These are phyloP conservation scores for Panaeolus papilionaceus DNA, from an alignment of 768 basidiomycete genomes.

Conservation along the genomic window DNA sequence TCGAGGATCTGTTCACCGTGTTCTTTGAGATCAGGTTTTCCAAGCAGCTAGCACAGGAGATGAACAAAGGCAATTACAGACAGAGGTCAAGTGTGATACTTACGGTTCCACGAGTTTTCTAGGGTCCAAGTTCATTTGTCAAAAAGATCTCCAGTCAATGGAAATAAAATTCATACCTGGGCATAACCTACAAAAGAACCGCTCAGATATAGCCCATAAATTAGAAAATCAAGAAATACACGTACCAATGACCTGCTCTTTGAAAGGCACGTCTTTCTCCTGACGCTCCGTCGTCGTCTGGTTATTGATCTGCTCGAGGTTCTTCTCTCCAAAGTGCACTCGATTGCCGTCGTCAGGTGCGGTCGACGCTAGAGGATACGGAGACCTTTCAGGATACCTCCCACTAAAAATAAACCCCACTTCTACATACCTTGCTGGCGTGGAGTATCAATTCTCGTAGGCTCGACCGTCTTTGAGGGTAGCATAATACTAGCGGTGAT, in stretches of 20 bases:
- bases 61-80: neutral
- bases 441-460: slow-evolving; percentile 33
- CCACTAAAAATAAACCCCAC: neutral
- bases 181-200: slow-evolving; percentile 15
- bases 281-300: slow-evolving; percentile 17
- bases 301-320: slow-evolving; percentile 16
- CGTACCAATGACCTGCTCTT: slow-evolving; percentile 63
- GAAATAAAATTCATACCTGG: neutral
- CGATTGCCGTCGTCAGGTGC: slow-evolving; percentile 41
- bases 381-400: neutral
- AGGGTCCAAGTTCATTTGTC: neutral
- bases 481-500: neutral
- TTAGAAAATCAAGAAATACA: neutral
- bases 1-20: slow-evolving; percentile 60
- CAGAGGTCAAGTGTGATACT: slow-evolving; percentile 22
- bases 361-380: slow-evolving; percentile 34
- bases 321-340: slow-evolving; percentile 29
- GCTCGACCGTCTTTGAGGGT: slow-evolving; percentile 34
- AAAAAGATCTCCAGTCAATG: neutral
- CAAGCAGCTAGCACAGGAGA: slow-evolving; percentile 35
- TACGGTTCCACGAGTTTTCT: slow-evolving; percentile 54
- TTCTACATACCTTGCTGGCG: slow-evolving; percentile 45
- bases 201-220: neutral
- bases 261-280: slow-evolving; percentile 54
- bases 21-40: slow-evolving; percentile 52